These are phyloP conservation scores for Aspergillus carbonarius DNA, from an alignment of 2,329 filamentous ascomycete species.

Conservation along the genomic window DNA sequence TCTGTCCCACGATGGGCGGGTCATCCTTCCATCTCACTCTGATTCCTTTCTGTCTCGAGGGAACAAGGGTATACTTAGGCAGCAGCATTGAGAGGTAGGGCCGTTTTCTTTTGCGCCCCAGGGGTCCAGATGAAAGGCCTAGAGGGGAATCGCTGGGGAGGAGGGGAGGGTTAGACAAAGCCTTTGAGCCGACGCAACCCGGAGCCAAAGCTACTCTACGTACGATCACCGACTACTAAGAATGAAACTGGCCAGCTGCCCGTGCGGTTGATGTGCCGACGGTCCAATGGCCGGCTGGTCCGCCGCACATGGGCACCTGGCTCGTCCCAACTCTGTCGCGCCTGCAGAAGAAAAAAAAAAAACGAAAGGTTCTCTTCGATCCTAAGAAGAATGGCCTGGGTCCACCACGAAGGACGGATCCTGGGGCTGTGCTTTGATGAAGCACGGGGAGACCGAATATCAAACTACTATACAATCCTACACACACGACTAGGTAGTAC, in stretches of 20 bases:
- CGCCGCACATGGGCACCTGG: conserved; percentile 7
- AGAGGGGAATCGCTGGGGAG: not conserved
- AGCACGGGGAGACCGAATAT: not conserved
- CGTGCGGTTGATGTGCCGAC: not conserved
- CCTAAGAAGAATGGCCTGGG: not conserved
- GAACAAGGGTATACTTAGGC: too few relatives aligned
- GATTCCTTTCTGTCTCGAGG: too few relatives aligned
- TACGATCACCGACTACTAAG: not conserved
- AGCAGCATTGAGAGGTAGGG: too few relatives aligned
- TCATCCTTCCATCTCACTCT: too few relatives aligned
- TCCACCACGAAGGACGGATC: not conserved
- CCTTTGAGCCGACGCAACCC: not conserved
- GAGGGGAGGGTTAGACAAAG: not conserved
- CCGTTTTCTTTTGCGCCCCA: too few relatives aligned
- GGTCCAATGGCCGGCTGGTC: not conserved
- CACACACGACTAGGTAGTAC: too few relatives aligned
- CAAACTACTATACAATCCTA: not conserved
- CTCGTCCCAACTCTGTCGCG: not conserved
- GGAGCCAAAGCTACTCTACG: not conserved
- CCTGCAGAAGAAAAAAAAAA: not conserved
- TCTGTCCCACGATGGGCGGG: too few relatives aligned
- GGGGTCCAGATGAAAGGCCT: too few relatives aligned
- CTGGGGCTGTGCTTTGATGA: too few relatives aligned
- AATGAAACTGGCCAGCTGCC: not conserved
- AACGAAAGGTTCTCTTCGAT: not conserved